Evolutionary conservation across 495 filamentous ascomycete species (phyloP).

Genomic region (Xylaria curta): DNA sequence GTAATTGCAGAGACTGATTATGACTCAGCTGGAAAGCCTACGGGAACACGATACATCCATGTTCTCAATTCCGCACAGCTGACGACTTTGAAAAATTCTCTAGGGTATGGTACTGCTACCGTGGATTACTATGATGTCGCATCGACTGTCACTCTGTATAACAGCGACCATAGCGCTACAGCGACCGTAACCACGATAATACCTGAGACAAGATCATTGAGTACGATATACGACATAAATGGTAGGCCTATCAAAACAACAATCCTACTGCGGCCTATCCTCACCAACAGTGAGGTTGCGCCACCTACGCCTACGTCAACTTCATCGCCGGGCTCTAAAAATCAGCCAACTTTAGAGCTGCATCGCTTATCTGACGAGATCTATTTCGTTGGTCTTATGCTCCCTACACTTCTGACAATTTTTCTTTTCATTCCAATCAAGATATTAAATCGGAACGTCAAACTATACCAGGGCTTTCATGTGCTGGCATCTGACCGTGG

Average conservation of each 20-base stretch:
- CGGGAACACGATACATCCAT: constrained; percentile 4
- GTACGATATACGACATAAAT: constrained; percentile 29
- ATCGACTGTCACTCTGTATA: constrained; percentile 27
- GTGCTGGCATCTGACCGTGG: constrained; percentile 35
- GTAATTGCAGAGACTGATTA: not conserved
- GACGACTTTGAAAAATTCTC: constrained; percentile 31
- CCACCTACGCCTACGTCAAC: constrained; percentile 28
- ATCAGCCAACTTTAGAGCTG: constrained; percentile 24
- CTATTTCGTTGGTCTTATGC: constrained; percentile 44
- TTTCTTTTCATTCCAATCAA: constrained; percentile 36
- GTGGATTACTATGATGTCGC: constrained; percentile 27
- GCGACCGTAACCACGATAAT: constrained; percentile 27
- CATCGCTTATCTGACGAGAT: constrained; percentile 31
- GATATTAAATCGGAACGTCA: constrained; percentile 40
- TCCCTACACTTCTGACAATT: constrained; percentile 43
- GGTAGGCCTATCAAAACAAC: constrained; percentile 29
- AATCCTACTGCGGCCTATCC: constrained; percentile 31
- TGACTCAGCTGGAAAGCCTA: constrained; percentile 25
- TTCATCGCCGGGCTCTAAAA: constrained; percentile 7
- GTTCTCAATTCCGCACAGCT: constrained; percentile 11
- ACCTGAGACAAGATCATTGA: constrained; percentile 19
- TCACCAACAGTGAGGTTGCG: constrained; percentile 23
- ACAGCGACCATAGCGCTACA: constrained; percentile 28
- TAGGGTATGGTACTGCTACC: constrained; percentile 31
- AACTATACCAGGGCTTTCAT: constrained; percentile 45